These are phyloP conservation scores for Cyclotella choctawhatcheeana DNA, from an alignment of 108 stramenopile species.

Conservation along the genomic window DNA sequence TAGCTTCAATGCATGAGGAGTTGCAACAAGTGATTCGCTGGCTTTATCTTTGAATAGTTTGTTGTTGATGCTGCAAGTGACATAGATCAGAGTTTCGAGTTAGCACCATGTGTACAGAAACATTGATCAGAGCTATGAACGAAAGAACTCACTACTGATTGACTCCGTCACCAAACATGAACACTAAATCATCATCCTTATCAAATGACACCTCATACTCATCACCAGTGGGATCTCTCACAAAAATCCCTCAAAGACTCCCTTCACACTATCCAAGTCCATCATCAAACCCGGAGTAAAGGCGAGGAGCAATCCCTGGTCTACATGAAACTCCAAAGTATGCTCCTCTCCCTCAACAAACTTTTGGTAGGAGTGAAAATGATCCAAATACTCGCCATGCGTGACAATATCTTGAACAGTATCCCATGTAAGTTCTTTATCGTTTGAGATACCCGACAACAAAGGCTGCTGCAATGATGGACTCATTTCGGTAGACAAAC, in stretches of 20 bases:
- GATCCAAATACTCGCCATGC: constrained; percentile 80
- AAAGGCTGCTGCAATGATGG: constrained; percentile 25
- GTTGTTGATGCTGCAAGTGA: constrained; percentile 39
- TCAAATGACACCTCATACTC: constrained; percentile 57
- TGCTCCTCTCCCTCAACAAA: not conserved
- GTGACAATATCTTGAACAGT: constrained; percentile 57
- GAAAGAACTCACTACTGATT: constrained; percentile 70
- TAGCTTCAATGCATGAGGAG: constrained; percentile 65
- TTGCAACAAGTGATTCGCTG: constrained; percentile 54
- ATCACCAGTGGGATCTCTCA: constrained; percentile 41
- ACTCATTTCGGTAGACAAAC: constrained; percentile 19
- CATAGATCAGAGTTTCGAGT: too few species aligned
- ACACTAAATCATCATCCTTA: constrained; percentile 62
- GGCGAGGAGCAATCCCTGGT: constrained; percentile 83
- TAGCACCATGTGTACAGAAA: too few species aligned
- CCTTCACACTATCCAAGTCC: not conserved
- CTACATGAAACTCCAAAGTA: constrained; percentile 77
- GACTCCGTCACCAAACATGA: constrained; percentile 87
- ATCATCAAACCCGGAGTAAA: constrained; percentile 71
- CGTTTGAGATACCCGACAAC: constrained; percentile 1
- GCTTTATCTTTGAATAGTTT: constrained; percentile 17
- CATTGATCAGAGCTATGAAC: too few species aligned
- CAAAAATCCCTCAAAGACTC: constrained; percentile 38
- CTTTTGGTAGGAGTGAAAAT: constrained; percentile 82
- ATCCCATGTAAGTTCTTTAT: constrained; percentile 4